Evolutionary conservation across 352 stramenopile genomes (phyloP).

Genomic region (Phytopythium aichiense): DNA sequence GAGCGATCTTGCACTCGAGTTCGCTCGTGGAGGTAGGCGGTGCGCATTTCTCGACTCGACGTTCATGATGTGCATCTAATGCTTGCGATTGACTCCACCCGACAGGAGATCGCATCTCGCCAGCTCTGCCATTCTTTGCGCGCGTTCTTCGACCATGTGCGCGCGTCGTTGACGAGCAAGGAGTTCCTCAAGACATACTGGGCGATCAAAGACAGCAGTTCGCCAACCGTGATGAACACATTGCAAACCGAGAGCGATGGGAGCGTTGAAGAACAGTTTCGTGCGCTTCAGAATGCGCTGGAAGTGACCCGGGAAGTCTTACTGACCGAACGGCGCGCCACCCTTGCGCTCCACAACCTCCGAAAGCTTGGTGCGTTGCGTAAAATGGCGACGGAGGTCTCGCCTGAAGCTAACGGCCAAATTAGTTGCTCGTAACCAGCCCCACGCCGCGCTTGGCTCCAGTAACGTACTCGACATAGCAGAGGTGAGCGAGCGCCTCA

Average conservation of each 20-base stretch:
- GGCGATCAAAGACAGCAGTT: not conserved
- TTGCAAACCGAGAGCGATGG: too few relatives aligned
- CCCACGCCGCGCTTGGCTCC: not conserved
- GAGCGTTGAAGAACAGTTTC: not conserved
- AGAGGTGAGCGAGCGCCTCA: not conserved
- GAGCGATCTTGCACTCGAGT: constrained; percentile 19
- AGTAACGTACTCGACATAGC: not conserved
- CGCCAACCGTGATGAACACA: not conserved
- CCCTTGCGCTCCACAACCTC: not conserved
- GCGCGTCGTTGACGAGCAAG: constrained; percentile 5
- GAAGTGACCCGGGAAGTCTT: not conserved
- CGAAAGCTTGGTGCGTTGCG: not conserved
- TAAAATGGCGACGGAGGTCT: not conserved
- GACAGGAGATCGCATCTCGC: constrained; percentile 32
- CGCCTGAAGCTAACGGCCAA: not conserved
- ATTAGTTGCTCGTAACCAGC: not conserved
- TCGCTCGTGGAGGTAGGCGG: constrained; percentile 28
- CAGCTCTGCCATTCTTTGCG: constrained; percentile 31
- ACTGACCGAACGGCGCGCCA: not conserved
- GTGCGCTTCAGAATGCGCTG: not conserved
- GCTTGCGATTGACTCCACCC: not conserved
- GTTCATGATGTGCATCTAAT: not conserved
- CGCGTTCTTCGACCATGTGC: constrained; percentile 32
- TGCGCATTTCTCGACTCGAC: not conserved
- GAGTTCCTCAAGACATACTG: not conserved